Evolutionary conservation across 2,329 filamentous ascomycete genomes (phyloP).

Genomic region (Cordyceps farinosa): DNA sequence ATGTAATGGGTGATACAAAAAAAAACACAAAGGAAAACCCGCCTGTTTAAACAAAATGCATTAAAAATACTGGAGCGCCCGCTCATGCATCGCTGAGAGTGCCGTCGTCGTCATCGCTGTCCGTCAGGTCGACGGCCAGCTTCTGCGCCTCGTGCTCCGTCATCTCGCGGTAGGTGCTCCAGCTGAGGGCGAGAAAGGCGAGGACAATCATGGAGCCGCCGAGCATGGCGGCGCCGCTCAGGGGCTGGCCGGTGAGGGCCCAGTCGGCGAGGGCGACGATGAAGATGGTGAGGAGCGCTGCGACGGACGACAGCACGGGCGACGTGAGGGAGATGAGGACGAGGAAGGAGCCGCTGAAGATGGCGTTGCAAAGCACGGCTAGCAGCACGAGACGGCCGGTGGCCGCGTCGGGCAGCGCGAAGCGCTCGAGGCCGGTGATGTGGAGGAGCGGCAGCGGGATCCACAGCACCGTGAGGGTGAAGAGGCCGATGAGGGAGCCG

Average conservation of each 20-base stretch:
- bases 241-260: slow-evolving; percentile 71
- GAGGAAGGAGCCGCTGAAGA: slow-evolving; percentile 88
- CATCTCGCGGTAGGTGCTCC: slow-evolving; percentile 93
- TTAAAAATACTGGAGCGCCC: neutral
- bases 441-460: slow-evolving; percentile 85
- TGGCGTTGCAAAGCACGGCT: slow-evolving; percentile 81
- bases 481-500: slow-evolving; percentile 78
- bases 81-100: slow-evolving; percentile 31
- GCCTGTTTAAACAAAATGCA: neutral
- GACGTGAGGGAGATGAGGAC: slow-evolving; percentile 90
- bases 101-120: slow-evolving; percentile 44
- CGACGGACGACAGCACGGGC: slow-evolving; percentile 88
- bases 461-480: slow-evolving; percentile 87
- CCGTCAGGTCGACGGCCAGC: slow-evolving; percentile 41
- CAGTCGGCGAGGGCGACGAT: slow-evolving; percentile 91
- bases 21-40: neutral
- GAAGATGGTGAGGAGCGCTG: slow-evolving; percentile 93
- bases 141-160: slow-evolving; percentile 71
- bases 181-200: slow-evolving; percentile 83
- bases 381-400: slow-evolving; percentile 77
- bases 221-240: slow-evolving; percentile 69
- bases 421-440: slow-evolving; percentile 71
- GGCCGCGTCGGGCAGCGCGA: slow-evolving; percentile 74
- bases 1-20: neutral
- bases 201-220: slow-evolving; percentile 86